phyloP scores from a whole-genome alignment of 257 asterid genomes.

The Fraxinus excelsior region DNA sequence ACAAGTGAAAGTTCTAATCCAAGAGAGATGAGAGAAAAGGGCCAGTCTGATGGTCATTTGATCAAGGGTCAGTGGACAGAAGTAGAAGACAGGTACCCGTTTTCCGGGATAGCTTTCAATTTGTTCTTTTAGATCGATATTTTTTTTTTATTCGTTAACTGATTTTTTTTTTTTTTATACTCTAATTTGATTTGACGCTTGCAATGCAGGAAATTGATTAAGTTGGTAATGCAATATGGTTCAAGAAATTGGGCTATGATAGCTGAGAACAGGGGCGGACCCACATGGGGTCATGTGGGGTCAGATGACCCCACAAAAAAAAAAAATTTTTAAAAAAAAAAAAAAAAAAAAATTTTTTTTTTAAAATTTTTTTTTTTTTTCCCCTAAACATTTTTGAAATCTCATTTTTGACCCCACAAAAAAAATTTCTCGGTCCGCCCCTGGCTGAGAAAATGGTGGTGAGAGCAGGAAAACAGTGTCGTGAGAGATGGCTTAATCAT shows the following conservation, averaged over 20 bases:
- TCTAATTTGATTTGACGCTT: background rate
- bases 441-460: slow-evolving; percentile 63
- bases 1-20: background rate
- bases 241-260: slow-evolving; percentile 54
- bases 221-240: slow-evolving; percentile 53
- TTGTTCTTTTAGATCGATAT: background rate
- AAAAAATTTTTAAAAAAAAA: too few relatives aligned
- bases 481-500: slow-evolving; percentile 86
- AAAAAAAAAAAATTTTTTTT: too few relatives aligned
- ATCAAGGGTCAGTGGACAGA: slow-evolving; percentile 77
- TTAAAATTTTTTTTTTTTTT: too few relatives aligned
- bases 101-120: background rate
- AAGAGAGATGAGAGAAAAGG: slow-evolving; percentile 19
- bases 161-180: background rate
- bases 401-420: too few relatives aligned
- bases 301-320: too few relatives aligned
- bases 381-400: too few relatives aligned
- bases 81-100: slow-evolving; percentile 63
- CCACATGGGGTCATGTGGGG: too few relatives aligned
- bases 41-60: slow-evolving; percentile 29
- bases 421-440: too few relatives aligned
- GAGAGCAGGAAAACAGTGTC: slow-evolving; percentile 80
- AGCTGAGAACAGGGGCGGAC: too few relatives aligned
- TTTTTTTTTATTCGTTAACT: background rate
- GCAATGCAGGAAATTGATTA: slow-evolving; percentile 43